These are phyloP conservation scores for Colletotrichum sidae DNA, from an alignment of 2,329 filamentous ascomycete genomes.

Conservation along the genomic window DNA sequence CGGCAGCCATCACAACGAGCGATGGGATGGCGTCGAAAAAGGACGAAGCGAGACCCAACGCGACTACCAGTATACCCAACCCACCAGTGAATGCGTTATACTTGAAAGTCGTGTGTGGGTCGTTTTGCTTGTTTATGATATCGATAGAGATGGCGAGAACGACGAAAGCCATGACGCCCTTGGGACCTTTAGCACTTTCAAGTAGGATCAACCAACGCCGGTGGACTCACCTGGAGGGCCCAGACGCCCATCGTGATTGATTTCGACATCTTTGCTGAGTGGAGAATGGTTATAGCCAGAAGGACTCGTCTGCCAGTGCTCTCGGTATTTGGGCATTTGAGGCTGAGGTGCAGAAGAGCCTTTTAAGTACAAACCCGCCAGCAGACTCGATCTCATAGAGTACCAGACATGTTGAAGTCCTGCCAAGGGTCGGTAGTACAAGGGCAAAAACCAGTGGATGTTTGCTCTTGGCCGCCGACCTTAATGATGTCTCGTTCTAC, in stretches of 20 bases:
- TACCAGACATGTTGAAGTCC: too few relatives aligned
- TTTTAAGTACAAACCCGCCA: conserved; percentile 1
- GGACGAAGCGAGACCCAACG: conserved; percentile 8
- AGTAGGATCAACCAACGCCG: background rate
- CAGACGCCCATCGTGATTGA: conserved; percentile 26
- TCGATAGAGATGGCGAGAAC: conserved; percentile 30
- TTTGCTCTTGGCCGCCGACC: too few relatives aligned
- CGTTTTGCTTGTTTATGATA: conserved; percentile 14
- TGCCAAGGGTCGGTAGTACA: too few relatives aligned
- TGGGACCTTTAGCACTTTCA: background rate
- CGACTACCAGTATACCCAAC: conserved; percentile 23
- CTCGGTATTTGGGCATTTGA: background rate
- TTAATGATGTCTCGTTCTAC: too few relatives aligned
- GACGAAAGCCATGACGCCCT: conserved; percentile 33
- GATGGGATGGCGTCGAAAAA: conserved; percentile 34
- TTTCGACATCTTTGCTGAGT: conserved; percentile 8
- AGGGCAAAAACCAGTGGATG: too few relatives aligned
- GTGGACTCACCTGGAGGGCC: conserved; percentile 27
- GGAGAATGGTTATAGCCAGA: background rate
- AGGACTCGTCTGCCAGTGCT: background rate
- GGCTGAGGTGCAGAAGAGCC: background rate
- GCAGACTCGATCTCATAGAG: too few relatives aligned
- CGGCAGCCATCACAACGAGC: conserved; percentile 22
- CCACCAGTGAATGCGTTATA: conserved; percentile 31
- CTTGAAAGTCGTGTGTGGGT: conserved; percentile 23